phyloP scores from a whole-genome alignment of 257 asterid genomes.

The Solanum bulbocastanum region DNA sequence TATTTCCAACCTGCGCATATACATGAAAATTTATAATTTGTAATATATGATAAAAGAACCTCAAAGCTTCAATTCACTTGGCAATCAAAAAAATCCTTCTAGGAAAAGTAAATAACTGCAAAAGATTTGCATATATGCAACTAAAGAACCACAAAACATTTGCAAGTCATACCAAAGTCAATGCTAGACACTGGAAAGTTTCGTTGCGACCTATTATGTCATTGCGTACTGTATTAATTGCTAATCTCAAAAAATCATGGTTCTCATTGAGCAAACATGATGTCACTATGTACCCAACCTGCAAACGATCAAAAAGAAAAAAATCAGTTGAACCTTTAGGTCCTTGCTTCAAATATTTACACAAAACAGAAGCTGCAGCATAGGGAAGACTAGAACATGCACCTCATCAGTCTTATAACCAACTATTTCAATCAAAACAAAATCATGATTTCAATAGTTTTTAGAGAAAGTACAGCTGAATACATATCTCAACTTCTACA shows the following conservation, averaged over 20 bases:
- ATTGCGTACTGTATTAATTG: conserved; percentile 94
- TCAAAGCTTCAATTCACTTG: neutral
- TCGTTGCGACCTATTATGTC: conserved; percentile 98
- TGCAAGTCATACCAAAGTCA: conserved; percentile 67
- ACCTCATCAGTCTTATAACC: neutral
- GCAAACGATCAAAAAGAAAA: conserved; percentile 15
- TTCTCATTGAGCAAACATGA: conserved; percentile 94
- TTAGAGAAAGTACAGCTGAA: neutral
- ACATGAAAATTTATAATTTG: neutral
- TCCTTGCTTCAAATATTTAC: neutral
- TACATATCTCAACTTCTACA: neutral
- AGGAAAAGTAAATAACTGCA: neutral
- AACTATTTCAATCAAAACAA: neutral
- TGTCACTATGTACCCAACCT: conserved; percentile 99
- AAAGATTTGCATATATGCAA: neutral
- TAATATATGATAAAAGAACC: neutral
- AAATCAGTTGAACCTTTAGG: conserved; percentile 2
- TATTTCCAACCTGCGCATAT: conserved; percentile 80
- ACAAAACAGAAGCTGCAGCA: neutral
- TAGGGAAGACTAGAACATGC: neutral
- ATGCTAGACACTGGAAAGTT: conserved; percentile 96
- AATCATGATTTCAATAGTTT: neutral
- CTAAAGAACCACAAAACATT: neutral
- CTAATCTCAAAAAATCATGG: conserved; percentile 93
- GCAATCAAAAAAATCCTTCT: neutral